Evolutionary conservation across 306 rosid species (phyloP).

Genomic region (Senna tora): DNA sequence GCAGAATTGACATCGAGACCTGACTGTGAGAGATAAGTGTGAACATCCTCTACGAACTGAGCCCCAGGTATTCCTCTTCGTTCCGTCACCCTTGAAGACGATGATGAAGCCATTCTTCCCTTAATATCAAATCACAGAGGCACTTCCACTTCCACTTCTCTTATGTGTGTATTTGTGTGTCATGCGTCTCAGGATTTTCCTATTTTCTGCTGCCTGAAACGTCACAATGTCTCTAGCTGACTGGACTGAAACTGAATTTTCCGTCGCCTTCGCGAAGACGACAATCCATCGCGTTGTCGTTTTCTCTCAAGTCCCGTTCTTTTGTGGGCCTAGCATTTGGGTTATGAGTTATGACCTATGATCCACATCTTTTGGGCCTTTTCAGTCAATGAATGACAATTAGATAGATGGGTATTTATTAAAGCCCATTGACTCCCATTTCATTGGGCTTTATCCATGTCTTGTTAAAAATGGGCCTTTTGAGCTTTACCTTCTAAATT

Average conservation of each 20-base stretch:
- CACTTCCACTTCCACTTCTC: not conserved
- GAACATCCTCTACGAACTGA: conserved; percentile 74
- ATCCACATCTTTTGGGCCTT: not conserved
- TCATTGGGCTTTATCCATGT: no score
- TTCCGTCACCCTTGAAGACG: conserved; percentile 47
- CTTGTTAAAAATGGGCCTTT: no score
- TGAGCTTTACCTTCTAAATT: no score
- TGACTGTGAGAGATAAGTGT: conserved; percentile 59
- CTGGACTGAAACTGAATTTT: not conserved
- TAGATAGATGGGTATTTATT: no score
- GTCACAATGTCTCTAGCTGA: not conserved
- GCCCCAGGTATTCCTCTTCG: conserved; percentile 77
- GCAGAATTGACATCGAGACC: conserved; percentile 71
- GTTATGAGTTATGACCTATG: no score
- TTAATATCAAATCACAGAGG: not conserved
- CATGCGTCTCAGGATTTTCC: not conserved
- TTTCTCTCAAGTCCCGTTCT: not conserved
- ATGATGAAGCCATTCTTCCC: conserved; percentile 51
- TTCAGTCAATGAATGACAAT: no score
- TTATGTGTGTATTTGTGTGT: not conserved
- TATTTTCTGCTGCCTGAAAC: not conserved
- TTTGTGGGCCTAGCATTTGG: not conserved
- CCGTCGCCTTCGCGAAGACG: not conserved
- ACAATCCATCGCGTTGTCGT: not conserved
- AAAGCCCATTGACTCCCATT: no score